phyloP scores from a whole-genome alignment of 2,329 filamentous ascomycete genomes.

The Plenodomus tracheiphilus region DNA sequence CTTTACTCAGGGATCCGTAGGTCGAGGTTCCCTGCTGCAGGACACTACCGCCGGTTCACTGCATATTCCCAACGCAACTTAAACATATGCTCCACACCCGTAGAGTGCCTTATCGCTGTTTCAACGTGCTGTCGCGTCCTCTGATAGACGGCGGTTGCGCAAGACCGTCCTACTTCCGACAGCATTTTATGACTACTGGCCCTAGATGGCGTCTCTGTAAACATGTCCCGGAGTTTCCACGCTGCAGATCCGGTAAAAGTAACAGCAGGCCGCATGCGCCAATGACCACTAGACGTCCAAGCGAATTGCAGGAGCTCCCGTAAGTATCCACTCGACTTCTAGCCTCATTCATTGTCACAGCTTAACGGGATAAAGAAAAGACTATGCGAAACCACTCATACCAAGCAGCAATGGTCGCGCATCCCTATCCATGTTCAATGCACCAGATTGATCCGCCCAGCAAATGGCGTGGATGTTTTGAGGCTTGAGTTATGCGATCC shows the following conservation, averaged over 20 bases:
- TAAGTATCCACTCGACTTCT: conserved; percentile 36
- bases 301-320: conserved; percentile 20
- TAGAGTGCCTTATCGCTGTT: conserved; percentile 45
- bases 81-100: conserved; percentile 24
- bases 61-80: conserved; percentile 22
- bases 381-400: conserved; percentile 35
- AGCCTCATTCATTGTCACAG: conserved; percentile 35
- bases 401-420: conserved; percentile 31
- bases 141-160: conserved; percentile 32
- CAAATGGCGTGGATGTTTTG: conserved; percentile 44
- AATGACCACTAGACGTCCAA: conserved; percentile 17
- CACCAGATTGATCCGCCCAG: conserved; percentile 42
- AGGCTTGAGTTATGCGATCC: conserved; percentile 34
- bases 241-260: conserved; percentile 38
- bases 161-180: conserved; percentile 20
- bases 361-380: conserved; percentile 43
- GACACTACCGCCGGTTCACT: conserved; percentile 27
- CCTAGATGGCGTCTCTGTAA: conserved; percentile 20
- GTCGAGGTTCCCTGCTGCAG: conserved; percentile 17
- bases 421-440: conserved; percentile 41
- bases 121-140: conserved; percentile 30
- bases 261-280: conserved; percentile 22
- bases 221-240: conserved; percentile 27
- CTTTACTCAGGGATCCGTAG: conserved; percentile 26
- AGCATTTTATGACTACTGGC: conserved; percentile 27